Evolutionary conservation across 495 filamentous ascomycete species (phyloP).

Genomic region (Glonium stellatum): DNA sequence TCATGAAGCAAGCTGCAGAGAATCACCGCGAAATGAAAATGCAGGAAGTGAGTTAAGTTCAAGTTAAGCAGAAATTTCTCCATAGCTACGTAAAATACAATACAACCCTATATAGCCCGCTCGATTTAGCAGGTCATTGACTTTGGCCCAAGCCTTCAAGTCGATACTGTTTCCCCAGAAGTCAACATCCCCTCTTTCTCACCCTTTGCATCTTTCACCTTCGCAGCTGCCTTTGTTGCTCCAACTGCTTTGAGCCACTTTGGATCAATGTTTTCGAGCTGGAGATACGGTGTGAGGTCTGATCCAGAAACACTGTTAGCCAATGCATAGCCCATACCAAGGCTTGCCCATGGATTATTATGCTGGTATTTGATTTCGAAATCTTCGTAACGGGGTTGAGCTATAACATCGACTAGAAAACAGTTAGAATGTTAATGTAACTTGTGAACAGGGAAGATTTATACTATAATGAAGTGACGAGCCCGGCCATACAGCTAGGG

Average conservation of each 20-base stretch:
- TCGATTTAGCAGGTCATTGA: too few species aligned
- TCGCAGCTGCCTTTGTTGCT: background rate
- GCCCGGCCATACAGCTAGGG: conserved; percentile 32
- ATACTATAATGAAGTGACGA: conserved; percentile 31
- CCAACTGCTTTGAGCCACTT: conserved; percentile 30
- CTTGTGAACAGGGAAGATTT: background rate
- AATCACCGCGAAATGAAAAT: too few species aligned
- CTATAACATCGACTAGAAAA: conserved; percentile 19
- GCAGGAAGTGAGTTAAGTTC: too few species aligned
- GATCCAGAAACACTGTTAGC: conserved; percentile 13
- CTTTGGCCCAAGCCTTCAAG: too few species aligned
- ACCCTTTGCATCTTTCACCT: background rate
- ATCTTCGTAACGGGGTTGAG: conserved; percentile 33
- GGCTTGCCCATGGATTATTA: conserved; percentile 34
- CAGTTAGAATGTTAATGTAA: background rate
- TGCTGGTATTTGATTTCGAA: conserved; percentile 34
- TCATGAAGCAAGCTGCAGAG: too few species aligned
- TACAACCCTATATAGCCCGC: too few species aligned
- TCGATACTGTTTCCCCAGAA: background rate
- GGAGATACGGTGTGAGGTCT: conserved; percentile 33
- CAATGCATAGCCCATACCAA: conserved; percentile 33
- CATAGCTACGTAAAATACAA: too few species aligned
- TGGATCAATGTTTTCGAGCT: conserved; percentile 34
- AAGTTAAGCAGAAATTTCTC: too few species aligned
- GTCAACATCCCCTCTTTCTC: background rate